Evolutionary conservation across 768 basidiomycete genomes (phyloP), one percentile per base, ranked within the genome.

Genomic region (Podaxis mareebaensis): DNA sequence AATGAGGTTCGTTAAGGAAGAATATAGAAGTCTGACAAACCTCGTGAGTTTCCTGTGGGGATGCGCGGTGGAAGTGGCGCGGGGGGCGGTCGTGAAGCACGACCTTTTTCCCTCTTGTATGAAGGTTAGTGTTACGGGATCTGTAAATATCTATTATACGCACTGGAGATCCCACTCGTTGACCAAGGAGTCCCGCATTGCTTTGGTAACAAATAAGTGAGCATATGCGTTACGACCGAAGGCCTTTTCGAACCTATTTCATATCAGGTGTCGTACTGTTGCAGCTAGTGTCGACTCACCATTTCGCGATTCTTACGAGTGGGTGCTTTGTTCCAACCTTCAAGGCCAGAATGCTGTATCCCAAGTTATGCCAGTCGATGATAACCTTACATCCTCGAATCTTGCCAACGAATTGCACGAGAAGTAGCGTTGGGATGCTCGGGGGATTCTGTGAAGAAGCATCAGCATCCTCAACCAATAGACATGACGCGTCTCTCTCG

Each of bases 291-390:
- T 5, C 26, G 20, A 64, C 75, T n/a, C 67, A 96, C 96, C 83
- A 83, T 76, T 85, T 86, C 0, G 93, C 90, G 22, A 96, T 71
- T 66, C 74, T 82, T 44, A 96, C 93, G 65, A 96, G 81, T 0
- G 80, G 73, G 71, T 95, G 92, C 0, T 74, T 72, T 1, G 78
- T 63, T 0, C 94, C 92, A n/a, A 95, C 77, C 68, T 87, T 90
- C 66, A 99, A 75, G 1, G 90, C 91, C 53, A 99, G 84, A 52
- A 99, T 95, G 66, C 88, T 96, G 73, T 94, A 95, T 17, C 97
- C 97, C 26, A 96, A 84, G 74, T 99, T 99, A 73, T 99, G 97
- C 97, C 97, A 99, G 76, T 99, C 97, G 60, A 99, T 95, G 64
- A 99, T 92, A 67, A 99, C 79, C 69, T 92, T 93, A 67, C 89